Base-by-base conservation (phyloP, 2,329 filamentous ascomycete genomes). In the Microsporum ferrugineum region DNA sequence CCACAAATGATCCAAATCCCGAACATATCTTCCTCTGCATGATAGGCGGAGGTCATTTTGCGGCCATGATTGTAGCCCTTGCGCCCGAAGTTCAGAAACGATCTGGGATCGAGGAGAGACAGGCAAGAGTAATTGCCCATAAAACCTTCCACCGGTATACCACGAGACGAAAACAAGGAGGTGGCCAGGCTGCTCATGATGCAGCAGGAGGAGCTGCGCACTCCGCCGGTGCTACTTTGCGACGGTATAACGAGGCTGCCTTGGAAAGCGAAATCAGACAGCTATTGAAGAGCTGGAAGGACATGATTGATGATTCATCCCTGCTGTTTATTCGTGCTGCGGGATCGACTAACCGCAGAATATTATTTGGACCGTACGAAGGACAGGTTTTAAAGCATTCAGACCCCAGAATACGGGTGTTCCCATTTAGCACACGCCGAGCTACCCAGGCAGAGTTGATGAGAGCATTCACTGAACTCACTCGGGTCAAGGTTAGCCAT, bases 91-190 rank as follows among this genome's bases (percentile, higher is more conserved):
- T 88, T 59, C 83, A 84, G 41, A 92, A 89, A 71, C 84, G 84
- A 59, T 79, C 82, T 10, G 77, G 81, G 14, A 80, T 87, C 0
- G 83, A 95, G 70, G 91, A 95, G 66, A 82, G 89, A 59, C 88
- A 95, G 69, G 90, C 92, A 4, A 88, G 87, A 0, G 89, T 97
- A 0, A 81, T 96, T 51, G 92, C 91, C 0, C 92, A 97, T 75
- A 99, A 99, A 78, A 96, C 92, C 0, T 99, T 97, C 73, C 95
- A 99, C 73, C 84, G 94, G 61, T 99, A 99, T 71, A 99, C 95
- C 0, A 99, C 94, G 4, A 82, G 94, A 65, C 83, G 94, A 66
- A 99, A 99, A 73, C 94, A 99, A 73, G 94, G 94, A 79, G 94
- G 95, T 47, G 87, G 91, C 8, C 94, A 99, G 72, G 95, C 91